Percentiles rank a stretch among this genome's conserved stretches.
These are phyloP conservation scores for Cruciata laevipes DNA, from an alignment of 257 asterid species.

Conservation along the genomic window DNA sequence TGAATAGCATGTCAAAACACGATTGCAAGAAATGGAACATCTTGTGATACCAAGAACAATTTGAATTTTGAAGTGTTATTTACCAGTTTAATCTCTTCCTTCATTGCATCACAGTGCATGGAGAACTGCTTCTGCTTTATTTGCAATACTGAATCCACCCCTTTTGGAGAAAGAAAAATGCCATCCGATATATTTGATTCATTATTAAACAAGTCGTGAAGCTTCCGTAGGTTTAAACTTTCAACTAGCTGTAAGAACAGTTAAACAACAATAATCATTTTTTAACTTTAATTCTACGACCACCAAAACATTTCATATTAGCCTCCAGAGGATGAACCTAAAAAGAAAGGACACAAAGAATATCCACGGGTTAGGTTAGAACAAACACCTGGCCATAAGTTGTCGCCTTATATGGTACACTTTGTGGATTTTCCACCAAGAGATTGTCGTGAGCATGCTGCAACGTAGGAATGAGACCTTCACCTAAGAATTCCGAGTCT, in stretches of 20 bases:
- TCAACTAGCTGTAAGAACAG: constrained; percentile 60
- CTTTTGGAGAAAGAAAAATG: constrained; percentile 64
- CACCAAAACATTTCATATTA: not conserved
- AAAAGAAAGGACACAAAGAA: not conserved
- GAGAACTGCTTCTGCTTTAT: constrained; percentile 60
- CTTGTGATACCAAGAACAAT: not conserved
- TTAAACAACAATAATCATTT: not conserved
- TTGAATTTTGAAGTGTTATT: not conserved
- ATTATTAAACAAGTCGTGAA: constrained; percentile 56
- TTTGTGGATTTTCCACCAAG: constrained; percentile 65
- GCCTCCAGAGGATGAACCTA: not conserved
- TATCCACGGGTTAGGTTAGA: constrained; percentile 9
- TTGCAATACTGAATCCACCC: constrained; percentile 37
- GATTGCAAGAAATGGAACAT: constrained; percentile 6
- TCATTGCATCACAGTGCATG: constrained; percentile 81
- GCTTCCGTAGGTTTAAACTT: constrained; percentile 56
- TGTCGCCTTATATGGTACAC: constrained; percentile 83
- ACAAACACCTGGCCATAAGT: constrained; percentile 76
- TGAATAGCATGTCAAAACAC: constrained; percentile 30
- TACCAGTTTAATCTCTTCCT: constrained; percentile 74
- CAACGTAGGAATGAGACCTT: constrained; percentile 92
- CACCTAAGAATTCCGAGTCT: constrained; percentile 91
- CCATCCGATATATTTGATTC: constrained; percentile 62
- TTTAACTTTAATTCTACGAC: not conserved
- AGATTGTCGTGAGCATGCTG: constrained; percentile 96